phyloP scores from a whole-genome alignment of 768 basidiomycete genomes.

The Tricholoma furcatifolium region DNA sequence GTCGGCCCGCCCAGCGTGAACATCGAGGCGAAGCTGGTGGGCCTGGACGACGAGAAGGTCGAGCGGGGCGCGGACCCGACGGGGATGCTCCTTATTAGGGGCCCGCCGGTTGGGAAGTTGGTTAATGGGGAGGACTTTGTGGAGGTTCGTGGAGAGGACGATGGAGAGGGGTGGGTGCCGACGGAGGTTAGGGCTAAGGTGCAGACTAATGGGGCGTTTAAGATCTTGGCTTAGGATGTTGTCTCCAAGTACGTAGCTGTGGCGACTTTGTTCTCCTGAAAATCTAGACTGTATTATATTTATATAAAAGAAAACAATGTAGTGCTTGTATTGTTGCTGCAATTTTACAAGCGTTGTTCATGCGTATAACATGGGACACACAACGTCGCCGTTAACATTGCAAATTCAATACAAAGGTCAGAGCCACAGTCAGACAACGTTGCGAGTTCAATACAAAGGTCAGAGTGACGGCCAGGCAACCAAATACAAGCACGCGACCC shows the following conservation, averaged over 20 bases:
- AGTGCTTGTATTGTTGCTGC: background rate
- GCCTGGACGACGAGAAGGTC: constrained; percentile 61
- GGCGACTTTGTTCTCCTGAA: background rate
- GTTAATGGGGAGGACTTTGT: constrained; percentile 42
- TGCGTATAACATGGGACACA: too few species aligned
- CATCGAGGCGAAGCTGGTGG: constrained; percentile 77
- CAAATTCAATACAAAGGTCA: too few species aligned
- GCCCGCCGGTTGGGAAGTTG: constrained; percentile 67
- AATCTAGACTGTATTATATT: background rate
- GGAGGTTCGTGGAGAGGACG: constrained; percentile 28
- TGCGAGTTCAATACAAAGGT: background rate
- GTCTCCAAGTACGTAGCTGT: background rate
- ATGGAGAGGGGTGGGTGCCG: constrained; percentile 44
- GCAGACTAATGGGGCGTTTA: constrained; percentile 69
- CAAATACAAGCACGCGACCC: constrained; percentile 10
- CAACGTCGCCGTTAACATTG: too few species aligned
- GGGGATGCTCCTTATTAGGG: constrained; percentile 62
- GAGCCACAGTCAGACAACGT: background rate
- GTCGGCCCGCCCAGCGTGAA: constrained; percentile 85
- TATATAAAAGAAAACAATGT: background rate
- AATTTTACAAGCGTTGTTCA: too few species aligned
- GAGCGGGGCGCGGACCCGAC: constrained; percentile 67
- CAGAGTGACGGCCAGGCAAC: background rate
- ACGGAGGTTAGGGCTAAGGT: constrained; percentile 46
- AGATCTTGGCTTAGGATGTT: constrained; percentile 22